Evolutionary conservation across 2,329 filamentous ascomycete species (phyloP), one percentile per base, ranked within the genome.

Genomic region (Hirsutella rhossiliensis): DNA sequence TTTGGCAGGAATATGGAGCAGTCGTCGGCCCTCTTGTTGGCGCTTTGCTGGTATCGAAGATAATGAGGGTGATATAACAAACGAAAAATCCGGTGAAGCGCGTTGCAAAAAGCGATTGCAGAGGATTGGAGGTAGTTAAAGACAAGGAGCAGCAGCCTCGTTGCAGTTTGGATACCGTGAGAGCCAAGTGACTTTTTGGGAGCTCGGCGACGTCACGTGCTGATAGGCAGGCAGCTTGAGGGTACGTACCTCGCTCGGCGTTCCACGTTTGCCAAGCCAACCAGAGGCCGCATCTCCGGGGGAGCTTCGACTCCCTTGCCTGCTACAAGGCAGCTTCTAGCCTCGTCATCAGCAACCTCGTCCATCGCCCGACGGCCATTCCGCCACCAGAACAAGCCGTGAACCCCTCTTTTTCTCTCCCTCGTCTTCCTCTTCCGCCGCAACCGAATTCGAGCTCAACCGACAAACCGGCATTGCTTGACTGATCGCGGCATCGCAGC

Each of bases 261-360:
- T n/a, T 5, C 32, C 32, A n/a, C 8, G 13, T n/a, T n/a, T 34
- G 32, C 32, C 32, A 15, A n/a, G 32, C 59, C 57, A 60, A 62
- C 58, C 51, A 58, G 43, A 30, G 44, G 17, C 48, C 38, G 47
- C 45, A 45, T 12, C 43, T 38, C 45, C 38, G 41, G 32, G 40
- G 45, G 45, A 52, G 56, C 54, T 54, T 53, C 53, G 47, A 51
- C 49, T 43, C 42, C 29, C 41, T 50, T 7, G 13, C 15, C n/a
- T 18, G 45, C 48, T 43, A 52, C 58, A 65, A 72, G 69, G 68
- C 68, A 71, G 66, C 68, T 67, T 64, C 61, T 65, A 69, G 70
- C 70, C 68, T 73, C 71, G 71, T 74, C 70, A 74, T 71, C 69
- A 66, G 63, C 64, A 61, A 57, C 53, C 51, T 55, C 54, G 45